phyloP scores from a whole-genome alignment of 257 asterid species.

The Solanum verrucosum region DNA sequence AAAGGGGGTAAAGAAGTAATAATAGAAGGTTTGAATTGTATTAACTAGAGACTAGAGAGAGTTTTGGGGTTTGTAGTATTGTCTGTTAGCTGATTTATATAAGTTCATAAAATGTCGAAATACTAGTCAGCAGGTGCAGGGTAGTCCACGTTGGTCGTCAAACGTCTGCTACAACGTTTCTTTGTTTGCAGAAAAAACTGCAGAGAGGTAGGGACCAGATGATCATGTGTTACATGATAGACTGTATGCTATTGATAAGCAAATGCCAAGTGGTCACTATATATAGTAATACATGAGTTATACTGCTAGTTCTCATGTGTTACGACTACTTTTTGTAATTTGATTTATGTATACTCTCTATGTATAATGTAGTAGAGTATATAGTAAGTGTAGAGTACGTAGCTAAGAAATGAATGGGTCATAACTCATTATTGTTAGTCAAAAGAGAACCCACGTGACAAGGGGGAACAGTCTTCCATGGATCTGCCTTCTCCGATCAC shows the following conservation, averaged over 20 bases:
- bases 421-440: slow-evolving; percentile 38
- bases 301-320: neutral
- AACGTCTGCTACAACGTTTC: slow-evolving; percentile 5
- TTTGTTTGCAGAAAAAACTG: neutral
- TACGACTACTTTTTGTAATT: neutral
- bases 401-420: neutral
- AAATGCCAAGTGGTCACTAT: slow-evolving; percentile 6
- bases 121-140: slow-evolving; percentile 38
- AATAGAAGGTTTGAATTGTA: slow-evolving; percentile 40
- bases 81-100: slow-evolving; percentile 22
- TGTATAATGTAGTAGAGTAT: neutral
- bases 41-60: neutral
- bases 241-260: neutral
- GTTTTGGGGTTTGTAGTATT: slow-evolving; percentile 8
- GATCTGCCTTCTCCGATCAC: slow-evolving; percentile 97
- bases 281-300: slow-evolving; percentile 6
- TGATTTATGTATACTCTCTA: neutral
- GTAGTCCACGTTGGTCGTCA: slow-evolving; percentile 42
- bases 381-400: neutral
- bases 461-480: slow-evolving; percentile 92
- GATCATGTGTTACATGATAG: neutral
- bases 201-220: neutral
- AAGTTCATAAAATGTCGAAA: slow-evolving; percentile 30
- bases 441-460: slow-evolving; percentile 92
- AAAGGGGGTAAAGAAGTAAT: slow-evolving; percentile 7